These are phyloP conservation scores for Sporothrix luriei DNA, from an alignment of 2,329 filamentous ascomycete species.

Conservation along the genomic window DNA sequence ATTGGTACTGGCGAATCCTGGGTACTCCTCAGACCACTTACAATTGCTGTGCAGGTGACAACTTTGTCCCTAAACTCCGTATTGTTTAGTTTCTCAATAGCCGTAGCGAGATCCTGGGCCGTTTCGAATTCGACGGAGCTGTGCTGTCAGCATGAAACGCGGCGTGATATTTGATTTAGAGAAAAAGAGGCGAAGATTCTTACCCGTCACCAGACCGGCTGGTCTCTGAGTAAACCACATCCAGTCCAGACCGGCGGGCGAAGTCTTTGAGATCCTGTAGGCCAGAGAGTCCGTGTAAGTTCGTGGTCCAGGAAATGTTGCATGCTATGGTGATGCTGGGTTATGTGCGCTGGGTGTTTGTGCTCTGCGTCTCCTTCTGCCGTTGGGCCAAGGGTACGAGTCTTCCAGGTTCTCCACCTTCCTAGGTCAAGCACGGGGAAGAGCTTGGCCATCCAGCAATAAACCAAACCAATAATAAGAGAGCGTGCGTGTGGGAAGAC, in stretches of 20 bases:
- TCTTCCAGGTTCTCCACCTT: conserved; percentile 19
- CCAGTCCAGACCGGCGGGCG: conserved; percentile 91
- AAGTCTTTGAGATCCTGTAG: conserved; percentile 99
- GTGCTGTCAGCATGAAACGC: conserved; percentile 27
- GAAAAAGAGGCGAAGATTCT: conserved; percentile 51
- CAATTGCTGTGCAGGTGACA: conserved; percentile 85
- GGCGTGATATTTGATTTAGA: not conserved
- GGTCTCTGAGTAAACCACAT: conserved; percentile 98
- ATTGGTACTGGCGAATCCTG: conserved; percentile 33
- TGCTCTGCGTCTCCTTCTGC: not conserved
- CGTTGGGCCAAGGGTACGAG: not conserved
- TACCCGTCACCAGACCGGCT: conserved; percentile 87
- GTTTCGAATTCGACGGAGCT: conserved; percentile 99
- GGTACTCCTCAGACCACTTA: conserved; percentile 51
- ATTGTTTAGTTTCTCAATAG: conserved; percentile 91
- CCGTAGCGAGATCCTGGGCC: conserved; percentile 81
- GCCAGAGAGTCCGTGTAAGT: conserved; percentile 81
- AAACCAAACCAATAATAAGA: conserved; percentile 19
- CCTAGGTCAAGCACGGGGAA: conserved; percentile 18
- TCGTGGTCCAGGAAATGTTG: conserved; percentile 50
- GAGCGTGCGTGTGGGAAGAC: too few relatives aligned
- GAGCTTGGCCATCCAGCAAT: conserved; percentile 24
- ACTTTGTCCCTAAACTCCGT: conserved; percentile 88
- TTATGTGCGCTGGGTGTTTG: not conserved
- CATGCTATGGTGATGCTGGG: not conserved